Evolutionary conservation across 768 basidiomycete species (phyloP), one percentile per base, ranked within the genome.

Genomic region (Suillus weaverae): DNA sequence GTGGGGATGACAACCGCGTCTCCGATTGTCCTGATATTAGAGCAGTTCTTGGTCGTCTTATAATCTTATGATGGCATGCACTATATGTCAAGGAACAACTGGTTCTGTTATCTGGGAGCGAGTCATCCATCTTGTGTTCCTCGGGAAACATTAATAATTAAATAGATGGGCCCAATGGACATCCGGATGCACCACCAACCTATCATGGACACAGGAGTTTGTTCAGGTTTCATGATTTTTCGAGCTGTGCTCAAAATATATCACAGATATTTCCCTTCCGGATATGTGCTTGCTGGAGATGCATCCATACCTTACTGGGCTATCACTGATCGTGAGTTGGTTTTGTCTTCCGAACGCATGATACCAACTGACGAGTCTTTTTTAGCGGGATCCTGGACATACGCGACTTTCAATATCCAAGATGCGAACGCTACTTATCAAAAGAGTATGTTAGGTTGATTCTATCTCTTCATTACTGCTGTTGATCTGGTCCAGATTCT

Each of bases 41-140:
- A 5, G 44, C 38, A 87, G 86, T 55, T 86, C 86, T 1, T 86
- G 85, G 85, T 78, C 81, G 22, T 82, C 80, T 11, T 87, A 87
- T 64, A 87, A 87, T 62, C 74, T 86, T 14, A 71, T 85, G 64
- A 80, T 80, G 69, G 85, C 81, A 9, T 87, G 86, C 60, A 78
- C 81, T 10, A 66, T 77, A 26, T 87, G 86, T 60, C 86, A 87
- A 71, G 76, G 76, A 30, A n/a, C 53, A 10, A 68, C 71, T 4
- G 41, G 61, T 18, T 41, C 14, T 50, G 1, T 64, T 0, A 62
- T 80, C 36, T 18, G 32, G 20, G 64, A 68, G 85, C 82, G 66
- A 33, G 83, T 68, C 62, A 44, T 22, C 26, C 18, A 32, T 50
- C 50, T 62, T 2, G 32, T 26, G 2, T n/a, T 4, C 5, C 26